A percentile compares a stretch with the other conserved stretches of the same genome.
Conservation (phyloP, 176 grass and related monocot species). For the Coix lacrymajobi region DNA sequence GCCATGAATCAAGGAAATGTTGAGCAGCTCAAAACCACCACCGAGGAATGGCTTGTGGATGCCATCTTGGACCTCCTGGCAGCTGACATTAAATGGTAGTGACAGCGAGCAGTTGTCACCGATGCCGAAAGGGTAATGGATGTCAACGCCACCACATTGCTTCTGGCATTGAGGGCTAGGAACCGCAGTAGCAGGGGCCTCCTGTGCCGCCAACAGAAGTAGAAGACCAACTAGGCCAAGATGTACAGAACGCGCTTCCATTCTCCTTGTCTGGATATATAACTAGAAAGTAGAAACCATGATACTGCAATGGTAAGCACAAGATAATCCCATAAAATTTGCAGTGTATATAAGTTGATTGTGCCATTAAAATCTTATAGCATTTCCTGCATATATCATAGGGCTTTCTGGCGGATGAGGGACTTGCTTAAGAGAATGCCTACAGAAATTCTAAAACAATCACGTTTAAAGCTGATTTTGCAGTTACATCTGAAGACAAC, state of each 20-base stretch:
- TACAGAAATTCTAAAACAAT: no score
- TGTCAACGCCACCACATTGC: conserved; percentile 26
- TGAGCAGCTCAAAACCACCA: background rate
- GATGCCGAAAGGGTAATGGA: conserved; percentile 47
- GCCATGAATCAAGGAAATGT: background rate
- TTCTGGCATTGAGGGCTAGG: conserved; percentile 1
- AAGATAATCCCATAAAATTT: no score
- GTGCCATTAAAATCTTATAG: no score
- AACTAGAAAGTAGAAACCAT: background rate
- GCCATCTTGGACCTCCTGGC: background rate
- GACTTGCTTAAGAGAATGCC: no score
- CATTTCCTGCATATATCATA: no score
- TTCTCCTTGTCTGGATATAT: background rate
- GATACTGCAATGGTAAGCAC: background rate
- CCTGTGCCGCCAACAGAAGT: background rate
- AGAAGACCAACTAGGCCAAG: background rate
- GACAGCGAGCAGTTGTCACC: conserved; percentile 5
- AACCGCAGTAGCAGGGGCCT: background rate
- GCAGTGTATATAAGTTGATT: no score
- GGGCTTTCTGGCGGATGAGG: no score
- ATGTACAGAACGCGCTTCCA: background rate
- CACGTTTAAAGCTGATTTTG: no score
- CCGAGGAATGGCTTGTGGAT: background rate
- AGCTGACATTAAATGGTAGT: background rate
- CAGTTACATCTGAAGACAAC: no score